Evolutionary conservation across 257 asterid species (phyloP).

Genomic region (Verbascum thapsus): DNA sequence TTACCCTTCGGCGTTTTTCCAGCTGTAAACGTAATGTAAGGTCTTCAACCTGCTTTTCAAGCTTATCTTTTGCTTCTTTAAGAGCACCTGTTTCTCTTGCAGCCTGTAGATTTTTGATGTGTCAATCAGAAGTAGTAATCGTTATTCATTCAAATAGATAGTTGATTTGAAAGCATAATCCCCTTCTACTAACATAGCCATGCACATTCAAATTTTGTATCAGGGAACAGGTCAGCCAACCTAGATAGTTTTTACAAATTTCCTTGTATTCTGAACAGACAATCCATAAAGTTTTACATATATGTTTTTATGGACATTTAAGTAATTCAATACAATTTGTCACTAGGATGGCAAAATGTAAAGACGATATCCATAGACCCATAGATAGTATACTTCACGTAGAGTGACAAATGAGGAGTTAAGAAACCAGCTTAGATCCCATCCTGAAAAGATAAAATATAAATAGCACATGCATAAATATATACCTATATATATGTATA

Average conservation of each 20-base stretch:
- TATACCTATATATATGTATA: too few species aligned
- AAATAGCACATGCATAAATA: too few species aligned
- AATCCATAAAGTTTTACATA: background rate
- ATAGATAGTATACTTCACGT: background rate
- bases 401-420: too few species aligned
- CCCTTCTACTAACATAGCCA: background rate
- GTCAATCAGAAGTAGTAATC: slow-evolving; percentile 7
- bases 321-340: slow-evolving; percentile 5
- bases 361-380: background rate
- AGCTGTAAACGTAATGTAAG: slow-evolving; percentile 90
- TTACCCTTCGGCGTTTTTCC: slow-evolving; percentile 95
- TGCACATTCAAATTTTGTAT: slow-evolving; percentile 11
- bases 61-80: slow-evolving; percentile 95
- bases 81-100: slow-evolving; percentile 98
- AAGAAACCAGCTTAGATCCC: too few species aligned
- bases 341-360: background rate
- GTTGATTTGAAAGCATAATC: slow-evolving; percentile 3
- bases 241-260: too few species aligned
- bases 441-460: too few species aligned
- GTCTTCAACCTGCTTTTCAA: slow-evolving; percentile 98
- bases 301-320: slow-evolving; percentile 6
- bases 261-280: too few species aligned
- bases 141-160: background rate
- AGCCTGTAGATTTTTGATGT: slow-evolving; percentile 58
- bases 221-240: too few species aligned